phyloP scores from a whole-genome alignment of 257 asterid species.

The Hygrophila difformis region DNA sequence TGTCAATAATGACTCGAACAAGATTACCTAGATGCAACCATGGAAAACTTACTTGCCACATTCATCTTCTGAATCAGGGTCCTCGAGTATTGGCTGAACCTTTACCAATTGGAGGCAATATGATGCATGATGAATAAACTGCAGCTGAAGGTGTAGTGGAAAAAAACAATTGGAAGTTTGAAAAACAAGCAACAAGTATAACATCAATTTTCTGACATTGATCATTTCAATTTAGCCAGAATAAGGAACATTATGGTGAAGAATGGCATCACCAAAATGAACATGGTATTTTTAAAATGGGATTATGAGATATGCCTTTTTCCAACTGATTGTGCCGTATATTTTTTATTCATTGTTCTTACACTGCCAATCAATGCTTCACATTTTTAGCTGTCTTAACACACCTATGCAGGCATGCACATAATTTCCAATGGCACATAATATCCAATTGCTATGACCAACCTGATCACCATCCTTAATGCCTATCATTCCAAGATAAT shows the following conservation, averaged over 20 bases:
- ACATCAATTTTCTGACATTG: constrained; percentile 6
- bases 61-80: too few species aligned
- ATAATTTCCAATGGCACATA: too few species aligned
- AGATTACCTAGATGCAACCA: too few species aligned
- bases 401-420: constrained; percentile 2
- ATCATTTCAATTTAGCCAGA: constrained; percentile 12
- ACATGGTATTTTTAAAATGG: neutral
- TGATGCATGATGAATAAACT: too few species aligned
- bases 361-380: neutral
- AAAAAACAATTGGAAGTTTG: too few species aligned
- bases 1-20: too few species aligned
- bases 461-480: constrained; percentile 86
- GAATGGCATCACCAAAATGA: constrained; percentile 16
- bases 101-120: too few species aligned
- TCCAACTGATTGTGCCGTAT: neutral
- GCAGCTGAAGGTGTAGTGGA: too few species aligned
- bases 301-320: neutral
- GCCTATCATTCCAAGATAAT: constrained; percentile 43
- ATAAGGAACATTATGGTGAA: constrained; percentile 6
- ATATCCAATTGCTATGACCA: constrained; percentile 13
- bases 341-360: neutral
- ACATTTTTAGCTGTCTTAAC: neutral
- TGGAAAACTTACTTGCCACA: too few species aligned
- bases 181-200: neutral
- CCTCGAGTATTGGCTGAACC: too few species aligned